Evolutionary conservation across 108 stramenopile species (phyloP).

Genomic region (Nannochloropsis salina): DNA sequence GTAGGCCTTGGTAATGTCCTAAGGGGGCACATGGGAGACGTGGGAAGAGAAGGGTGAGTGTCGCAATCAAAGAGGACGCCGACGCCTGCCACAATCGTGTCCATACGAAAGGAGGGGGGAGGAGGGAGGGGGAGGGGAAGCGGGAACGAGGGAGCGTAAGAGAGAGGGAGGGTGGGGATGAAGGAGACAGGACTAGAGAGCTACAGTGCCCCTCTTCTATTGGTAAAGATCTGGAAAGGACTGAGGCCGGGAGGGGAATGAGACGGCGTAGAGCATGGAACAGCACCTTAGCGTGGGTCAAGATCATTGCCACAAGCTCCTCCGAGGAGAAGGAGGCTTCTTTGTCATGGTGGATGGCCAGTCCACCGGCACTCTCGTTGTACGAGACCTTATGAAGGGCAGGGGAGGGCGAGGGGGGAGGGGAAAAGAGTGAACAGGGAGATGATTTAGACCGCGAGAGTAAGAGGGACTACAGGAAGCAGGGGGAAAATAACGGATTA

Average conservation of each 20-base stretch:
- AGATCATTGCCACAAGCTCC: slow-evolving; percentile 93
- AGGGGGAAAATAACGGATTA: neutral
- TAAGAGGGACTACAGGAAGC: neutral
- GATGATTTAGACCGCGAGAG: neutral
- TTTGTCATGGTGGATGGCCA: slow-evolving; percentile 61
- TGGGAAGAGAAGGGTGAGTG: neutral
- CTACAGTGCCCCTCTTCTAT: neutral
- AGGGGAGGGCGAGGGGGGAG: slow-evolving; percentile 45
- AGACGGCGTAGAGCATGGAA: too few relatives aligned
- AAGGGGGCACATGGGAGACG: neutral
- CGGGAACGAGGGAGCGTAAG: neutral
- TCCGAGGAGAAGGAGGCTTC: slow-evolving; percentile 76
- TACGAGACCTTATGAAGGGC: slow-evolving; percentile 64
- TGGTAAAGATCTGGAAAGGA: neutral
- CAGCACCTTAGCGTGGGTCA: slow-evolving; percentile 69
- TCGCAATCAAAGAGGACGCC: neutral
- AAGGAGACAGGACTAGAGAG: neutral
- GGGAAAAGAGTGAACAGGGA: neutral
- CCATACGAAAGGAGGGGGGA: neutral
- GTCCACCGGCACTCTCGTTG: slow-evolving; percentile 72
- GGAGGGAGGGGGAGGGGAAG: neutral
- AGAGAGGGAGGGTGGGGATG: neutral
- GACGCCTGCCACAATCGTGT: neutral
- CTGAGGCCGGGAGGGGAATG: too few relatives aligned
- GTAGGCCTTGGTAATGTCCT: slow-evolving; percentile 76